Percentiles rank a stretch among this genome's conserved stretches.
phyloP scores from a whole-genome alignment of 2,329 filamentous ascomycete species.

The Colletotrichum costaricense region DNA sequence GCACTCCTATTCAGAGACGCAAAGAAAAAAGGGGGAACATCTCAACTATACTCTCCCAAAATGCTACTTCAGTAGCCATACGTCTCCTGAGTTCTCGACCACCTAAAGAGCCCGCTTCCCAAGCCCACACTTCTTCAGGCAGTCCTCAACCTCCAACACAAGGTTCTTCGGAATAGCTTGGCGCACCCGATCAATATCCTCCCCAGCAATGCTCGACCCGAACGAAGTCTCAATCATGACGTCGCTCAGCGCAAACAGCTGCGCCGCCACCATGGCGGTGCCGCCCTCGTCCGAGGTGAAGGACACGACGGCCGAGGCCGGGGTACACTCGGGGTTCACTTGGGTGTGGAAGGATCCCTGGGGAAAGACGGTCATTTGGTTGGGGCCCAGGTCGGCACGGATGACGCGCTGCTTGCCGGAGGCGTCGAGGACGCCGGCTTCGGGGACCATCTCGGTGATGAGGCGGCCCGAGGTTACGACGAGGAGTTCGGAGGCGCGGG shows the following conservation, averaged over 20 bases:
- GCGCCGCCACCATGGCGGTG: not conserved
- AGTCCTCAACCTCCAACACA: not conserved
- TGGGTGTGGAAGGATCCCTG: not conserved
- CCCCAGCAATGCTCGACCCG: not conserved
- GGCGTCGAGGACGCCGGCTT: constrained; percentile 56
- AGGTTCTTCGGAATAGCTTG: not conserved
- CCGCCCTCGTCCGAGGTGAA: not conserved
- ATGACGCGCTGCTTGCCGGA: not conserved
- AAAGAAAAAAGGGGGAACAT: not conserved
- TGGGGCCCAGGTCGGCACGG: not conserved
- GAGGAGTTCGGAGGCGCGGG: constrained; percentile 56
- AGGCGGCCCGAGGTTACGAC: constrained; percentile 54
- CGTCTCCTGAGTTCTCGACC: not conserved
- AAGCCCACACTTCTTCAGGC: not conserved
- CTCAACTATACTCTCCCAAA: not conserved
- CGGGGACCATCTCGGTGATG: constrained; percentile 54
- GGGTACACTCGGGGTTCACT: not conserved
- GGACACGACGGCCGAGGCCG: not conserved
- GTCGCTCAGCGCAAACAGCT: not conserved
- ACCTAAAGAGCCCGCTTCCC: not conserved
- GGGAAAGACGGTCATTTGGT: not conserved
- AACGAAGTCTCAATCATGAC: not conserved
- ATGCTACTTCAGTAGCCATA: too few species aligned
- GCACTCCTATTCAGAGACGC: not conserved
- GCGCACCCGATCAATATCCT: not conserved